Conservation (phyloP, 441 rosid genomes). For the Hypseocharis bilobata region DNA sequence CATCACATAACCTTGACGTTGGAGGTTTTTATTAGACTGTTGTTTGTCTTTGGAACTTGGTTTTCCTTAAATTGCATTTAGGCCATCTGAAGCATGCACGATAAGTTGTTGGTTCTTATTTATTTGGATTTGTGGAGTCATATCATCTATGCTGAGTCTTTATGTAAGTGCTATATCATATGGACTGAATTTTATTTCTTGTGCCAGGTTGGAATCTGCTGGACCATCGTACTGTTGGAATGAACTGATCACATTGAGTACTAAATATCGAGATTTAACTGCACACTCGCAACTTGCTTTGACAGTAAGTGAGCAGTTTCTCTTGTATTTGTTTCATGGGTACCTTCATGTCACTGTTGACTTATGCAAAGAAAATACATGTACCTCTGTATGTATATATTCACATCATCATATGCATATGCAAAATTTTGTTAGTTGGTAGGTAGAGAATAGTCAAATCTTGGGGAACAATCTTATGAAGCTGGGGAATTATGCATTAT, state of each 20-base stretch:
- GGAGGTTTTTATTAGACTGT: not conserved
- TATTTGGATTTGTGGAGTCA: not conserved
- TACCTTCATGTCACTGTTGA: slow-evolving; percentile 4
- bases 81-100: not conserved
- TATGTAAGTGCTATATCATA: not conserved
- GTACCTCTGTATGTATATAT: not conserved
- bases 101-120: not conserved
- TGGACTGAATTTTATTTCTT: not conserved
- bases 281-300: slow-evolving; percentile 75
- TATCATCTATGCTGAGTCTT: not conserved
- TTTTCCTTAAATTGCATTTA: not conserved
- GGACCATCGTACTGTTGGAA: slow-evolving; percentile 81
- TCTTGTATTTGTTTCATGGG: slow-evolving; percentile 13
- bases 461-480: not conserved
- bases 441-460: not conserved
- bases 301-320: slow-evolving; percentile 41
- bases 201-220: slow-evolving; percentile 61
- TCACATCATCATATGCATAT: too few species aligned
- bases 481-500: not conserved
- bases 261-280: slow-evolving; percentile 85
- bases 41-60: not conserved
- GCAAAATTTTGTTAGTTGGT: too few species aligned
- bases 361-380: not conserved
- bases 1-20: not conserved
- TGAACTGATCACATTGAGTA: slow-evolving; percentile 67